A percentile compares a stretch with the other conserved stretches of the same genome.
Evolutionary conservation across 257 asterid species (phyloP).

Genomic region (Linaria vulgaris): DNA sequence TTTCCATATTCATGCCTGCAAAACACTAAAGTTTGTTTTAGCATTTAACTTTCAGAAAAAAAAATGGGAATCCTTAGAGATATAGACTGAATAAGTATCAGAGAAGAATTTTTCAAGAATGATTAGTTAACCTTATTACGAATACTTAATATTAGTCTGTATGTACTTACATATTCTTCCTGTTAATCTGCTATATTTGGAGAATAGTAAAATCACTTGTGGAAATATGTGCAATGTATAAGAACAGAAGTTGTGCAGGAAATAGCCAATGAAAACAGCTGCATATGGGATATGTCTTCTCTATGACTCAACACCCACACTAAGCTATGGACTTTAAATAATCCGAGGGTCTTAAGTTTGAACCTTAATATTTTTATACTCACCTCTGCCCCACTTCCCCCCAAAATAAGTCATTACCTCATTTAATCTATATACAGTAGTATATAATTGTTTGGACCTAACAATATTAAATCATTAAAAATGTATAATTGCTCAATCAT

Average conservation of each 20-base stretch:
- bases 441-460: too few species aligned
- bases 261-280: not conserved
- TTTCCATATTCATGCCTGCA: conserved; percentile 33
- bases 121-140: not conserved
- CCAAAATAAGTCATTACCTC: not conserved
- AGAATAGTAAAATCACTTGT: conserved; percentile 21
- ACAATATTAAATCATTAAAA: too few species aligned
- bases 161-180: too few species aligned
- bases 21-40: not conserved
- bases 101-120: not conserved
- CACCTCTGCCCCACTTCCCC: too few species aligned
- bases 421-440: too few species aligned
- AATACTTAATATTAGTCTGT: not conserved
- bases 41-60: not conserved
- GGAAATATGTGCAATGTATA: not conserved
- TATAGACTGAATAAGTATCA: not conserved
- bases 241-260: too few species aligned
- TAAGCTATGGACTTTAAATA: conserved; percentile 11
- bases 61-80: not conserved
- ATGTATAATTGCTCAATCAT: too few species aligned
- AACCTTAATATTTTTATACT: not conserved
- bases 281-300: conserved; percentile 40
- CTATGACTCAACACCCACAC: conserved; percentile 17
- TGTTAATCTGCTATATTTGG: not conserved
- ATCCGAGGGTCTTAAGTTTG: conserved; percentile 11